Base-by-base conservation (phyloP, 257 asterid genomes). In the Capsicum rhomboideum region DNA sequence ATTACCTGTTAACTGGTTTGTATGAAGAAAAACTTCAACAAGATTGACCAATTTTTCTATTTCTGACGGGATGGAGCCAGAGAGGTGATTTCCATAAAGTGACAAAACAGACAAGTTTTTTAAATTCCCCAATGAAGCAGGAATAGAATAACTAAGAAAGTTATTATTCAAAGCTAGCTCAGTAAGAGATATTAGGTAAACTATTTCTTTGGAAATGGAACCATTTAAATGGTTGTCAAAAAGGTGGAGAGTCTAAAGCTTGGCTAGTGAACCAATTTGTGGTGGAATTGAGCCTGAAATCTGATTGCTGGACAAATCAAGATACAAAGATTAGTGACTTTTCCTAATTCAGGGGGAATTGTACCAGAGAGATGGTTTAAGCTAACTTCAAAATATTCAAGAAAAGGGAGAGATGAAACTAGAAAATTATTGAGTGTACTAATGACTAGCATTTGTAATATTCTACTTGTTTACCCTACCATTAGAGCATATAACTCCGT, bases 351-450 rank as follows among this genome's bases (percentile, higher is more conserved):
- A 56, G 56, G 83, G 4, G 83, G 56, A 6, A 80, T 21, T 12
- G 40, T 34, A 23, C 88, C 88, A 58, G 53, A 78, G 63, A 86
- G 78, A 20, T 17, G 26, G 31, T 87, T 87, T 7, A 4, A 4
- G 17, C 23, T 18, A 12, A 87, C 17, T 66, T 85, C 90, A 12
- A 87, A 20, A 50, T 49, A 59, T 10, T 78, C 81, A 18, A 87
- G 85, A 85, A 78, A 82, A 8, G 75, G 86, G n/a, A 87, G 86
- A 13, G 64, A n/a, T n/a, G n/a, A n/a, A n/a, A n/a, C n/a, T n/a
- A n/a, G n/a, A n/a, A n/a, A n/a, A n/a, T n/a, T n/a, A n/a, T n/a
- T n/a, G n/a, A n/a, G n/a, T n/a, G n/a, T n/a, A n/a, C 84, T 87
- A 34, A 16, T 12, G 14, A 87, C 52, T 37, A 37, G 42, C 42